Evolutionary conservation across 768 basidiomycete genomes (phyloP).

Genomic region (Termitomyces sp.): DNA sequence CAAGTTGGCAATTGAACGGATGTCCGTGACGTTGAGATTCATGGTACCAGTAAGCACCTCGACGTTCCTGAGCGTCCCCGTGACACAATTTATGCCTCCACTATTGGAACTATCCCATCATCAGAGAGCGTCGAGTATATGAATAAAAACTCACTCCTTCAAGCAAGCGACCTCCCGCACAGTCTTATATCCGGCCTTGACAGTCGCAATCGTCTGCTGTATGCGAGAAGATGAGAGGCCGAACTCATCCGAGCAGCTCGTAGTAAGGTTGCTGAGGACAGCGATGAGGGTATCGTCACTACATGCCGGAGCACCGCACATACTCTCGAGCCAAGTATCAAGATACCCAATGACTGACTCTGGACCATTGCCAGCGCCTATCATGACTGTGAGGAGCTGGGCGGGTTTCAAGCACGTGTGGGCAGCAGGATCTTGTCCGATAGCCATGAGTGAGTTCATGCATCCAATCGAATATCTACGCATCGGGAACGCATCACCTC

Average conservation of each 20-base stretch:
- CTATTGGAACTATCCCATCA: slow-evolving; percentile 10
- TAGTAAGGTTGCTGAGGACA: slow-evolving; percentile 41
- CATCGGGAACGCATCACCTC: neutral
- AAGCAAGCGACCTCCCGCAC: slow-evolving; percentile 48
- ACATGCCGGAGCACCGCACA: slow-evolving; percentile 48
- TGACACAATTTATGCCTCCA: slow-evolving; percentile 43
- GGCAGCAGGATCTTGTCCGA: slow-evolving; percentile 15
- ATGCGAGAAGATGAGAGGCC: slow-evolving; percentile 14
- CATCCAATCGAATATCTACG: slow-evolving; percentile 21
- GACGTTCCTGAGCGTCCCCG: slow-evolving; percentile 45
- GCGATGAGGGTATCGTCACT: slow-evolving; percentile 45
- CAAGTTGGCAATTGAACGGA: slow-evolving; percentile 23
- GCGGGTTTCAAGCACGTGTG: slow-evolving; percentile 40
- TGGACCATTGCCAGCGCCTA: slow-evolving; percentile 21
- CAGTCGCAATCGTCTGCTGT: slow-evolving; percentile 23
- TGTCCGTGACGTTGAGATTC: slow-evolving; percentile 22
- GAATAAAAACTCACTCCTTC: slow-evolving; percentile 44
- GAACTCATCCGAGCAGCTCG: slow-evolving; percentile 43
- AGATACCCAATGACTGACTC: slow-evolving; percentile 38
- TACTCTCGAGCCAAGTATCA: slow-evolving; percentile 46
- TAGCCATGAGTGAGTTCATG: slow-evolving; percentile 17
- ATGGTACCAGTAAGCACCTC: slow-evolving; percentile 36
- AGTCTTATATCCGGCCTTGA: slow-evolving; percentile 45
- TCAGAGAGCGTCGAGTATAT: neutral
- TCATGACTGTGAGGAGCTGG: slow-evolving; percentile 26